Evolutionary conservation across 2,329 filamentous ascomycete species (phyloP), one percentile per base, ranked within the genome.

Genomic region (Claviceps fusiformis): DNA sequence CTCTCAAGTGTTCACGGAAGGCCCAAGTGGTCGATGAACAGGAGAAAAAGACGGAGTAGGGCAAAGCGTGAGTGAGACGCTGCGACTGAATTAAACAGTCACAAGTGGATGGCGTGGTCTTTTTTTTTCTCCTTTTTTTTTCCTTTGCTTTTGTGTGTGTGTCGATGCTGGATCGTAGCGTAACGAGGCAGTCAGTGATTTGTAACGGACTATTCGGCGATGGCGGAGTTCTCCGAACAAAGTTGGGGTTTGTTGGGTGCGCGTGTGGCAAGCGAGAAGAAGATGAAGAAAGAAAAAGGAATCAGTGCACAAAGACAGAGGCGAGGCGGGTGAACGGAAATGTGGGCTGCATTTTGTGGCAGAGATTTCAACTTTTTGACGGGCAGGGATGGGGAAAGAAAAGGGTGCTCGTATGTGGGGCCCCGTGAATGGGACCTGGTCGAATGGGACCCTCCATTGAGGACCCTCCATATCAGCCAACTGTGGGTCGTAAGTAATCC

Each of bases 31-130:
- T 43, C 24, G 50, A 33, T 17, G 7, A 49, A 29, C 29, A 39
- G 45, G 17, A 2, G 48, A 9, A 31, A 13, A 17, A 24, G 24
- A 27, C n/a, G 31, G 45, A 53, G 50, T 47, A 51, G 53, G 39
- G 35, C 31, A 17, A 46, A 13, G 27, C 19, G 33, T 44, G 52
- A 37, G 44, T 47, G 33, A 31, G 54, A 56, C 57, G 56, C 61
- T 62, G 61, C 58, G 60, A 62, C 58, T 49, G 57, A 54, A 19
- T 45, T 24, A 10, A 33, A 56, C 39, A 58, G 58, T 59, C 58
- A 54, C 55, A 59, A 53, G 56, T 37, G 43, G 41, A 10, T 19
- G 8, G 9, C n/a, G 24, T 27, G 19, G 5, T 27, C 17, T 27
- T 19, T 45, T 45, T 29, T 29, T 47, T 31, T 31, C 11, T 15